Evolutionary conservation across 2,329 filamentous ascomycete species (phyloP), one percentile per base, ranked within the genome.

Genomic region (Trichophyton verrucosum): DNA sequence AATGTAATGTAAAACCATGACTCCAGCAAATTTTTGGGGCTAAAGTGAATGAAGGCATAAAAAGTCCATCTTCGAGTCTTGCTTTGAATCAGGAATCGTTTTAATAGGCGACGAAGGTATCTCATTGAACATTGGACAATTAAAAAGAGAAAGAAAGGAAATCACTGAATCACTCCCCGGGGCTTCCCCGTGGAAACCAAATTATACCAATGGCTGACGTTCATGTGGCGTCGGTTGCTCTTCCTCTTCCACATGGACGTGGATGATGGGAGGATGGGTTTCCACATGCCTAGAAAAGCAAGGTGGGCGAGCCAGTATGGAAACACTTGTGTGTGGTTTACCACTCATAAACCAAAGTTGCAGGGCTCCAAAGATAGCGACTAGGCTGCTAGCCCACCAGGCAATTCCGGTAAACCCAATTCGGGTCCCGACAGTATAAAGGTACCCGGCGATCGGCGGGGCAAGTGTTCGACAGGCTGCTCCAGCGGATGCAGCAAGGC

Each of bases 401-500:
- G 83, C 81, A 49, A 86, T 70, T n/a, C 81, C 81, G 1, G 82
- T 85, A 62, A 82, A 83, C 8, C 78, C 75, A 27, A 82, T 74
- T 24, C 79, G 73, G 36, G 78, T 80, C 3, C 85, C 85, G 2
- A 82, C 68, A 15, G 83, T 82, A 66, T 89, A 89, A 3, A 89
- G 76, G 36, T 84, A 78, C 1, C 86, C 86, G 1, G 84, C 84
- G 30, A 89, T 72, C 0, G 86, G 86, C 22, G 86, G 86, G 1
- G 86, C 85, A 44, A 89, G 69, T 0, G 85, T 88, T n/a, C 86
- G 80, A 62, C 84, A 85, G 3, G 84, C 81, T 20, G 86, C 87
- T n/a, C 86, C 86, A 1, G 83, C 86, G 2, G 83, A 86, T 63
- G 87, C 87, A 56, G 86, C 86, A 7, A 89, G 74, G 0, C 86